phyloP scores from a whole-genome alignment of 495 filamentous ascomycete species.

The Zalerion maritima region DNA sequence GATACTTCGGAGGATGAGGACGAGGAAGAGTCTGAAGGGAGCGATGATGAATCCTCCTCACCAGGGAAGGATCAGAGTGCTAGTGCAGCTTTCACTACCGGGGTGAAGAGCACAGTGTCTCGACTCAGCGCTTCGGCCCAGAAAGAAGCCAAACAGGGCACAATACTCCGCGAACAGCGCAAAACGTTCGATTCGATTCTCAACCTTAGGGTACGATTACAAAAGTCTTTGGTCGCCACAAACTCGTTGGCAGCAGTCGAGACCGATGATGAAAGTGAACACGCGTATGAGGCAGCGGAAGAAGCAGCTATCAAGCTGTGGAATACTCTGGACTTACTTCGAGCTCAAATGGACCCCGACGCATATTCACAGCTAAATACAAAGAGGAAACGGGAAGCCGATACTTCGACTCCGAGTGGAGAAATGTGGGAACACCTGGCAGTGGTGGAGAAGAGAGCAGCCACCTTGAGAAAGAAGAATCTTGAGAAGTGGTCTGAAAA shows the following conservation, averaged over 20 bases:
- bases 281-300: slow-evolving; percentile 63
- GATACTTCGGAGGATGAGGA: slow-evolving; percentile 14
- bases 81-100: too few relatives aligned
- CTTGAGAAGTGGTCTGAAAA: slow-evolving; percentile 58
- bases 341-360: slow-evolving; percentile 33
- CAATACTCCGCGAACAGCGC: slow-evolving; percentile 69
- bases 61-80: slow-evolving; percentile 39
- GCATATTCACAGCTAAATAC: slow-evolving; percentile 19
- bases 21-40: slow-evolving; percentile 23
- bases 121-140: slow-evolving; percentile 59
- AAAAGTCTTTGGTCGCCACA: slow-evolving; percentile 70
- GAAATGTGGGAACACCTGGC: slow-evolving; percentile 64
- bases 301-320: slow-evolving; percentile 76
- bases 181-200: slow-evolving; percentile 75
- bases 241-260: slow-evolving; percentile 54
- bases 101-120: slow-evolving; percentile 48
- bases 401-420: slow-evolving; percentile 35
- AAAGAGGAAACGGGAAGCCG: slow-evolving; percentile 45
- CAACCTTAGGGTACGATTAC: slow-evolving; percentile 75
- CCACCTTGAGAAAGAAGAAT: slow-evolving; percentile 35
- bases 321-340: slow-evolving; percentile 66
- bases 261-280: slow-evolving; percentile 16
- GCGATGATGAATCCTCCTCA: slow-evolving; percentile 16
- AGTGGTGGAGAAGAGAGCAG: slow-evolving; percentile 40
- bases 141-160: slow-evolving; percentile 70